phyloP scores from a whole-genome alignment of 176 grass and related monocot genomes.

The Paspalum vaginatum region DNA sequence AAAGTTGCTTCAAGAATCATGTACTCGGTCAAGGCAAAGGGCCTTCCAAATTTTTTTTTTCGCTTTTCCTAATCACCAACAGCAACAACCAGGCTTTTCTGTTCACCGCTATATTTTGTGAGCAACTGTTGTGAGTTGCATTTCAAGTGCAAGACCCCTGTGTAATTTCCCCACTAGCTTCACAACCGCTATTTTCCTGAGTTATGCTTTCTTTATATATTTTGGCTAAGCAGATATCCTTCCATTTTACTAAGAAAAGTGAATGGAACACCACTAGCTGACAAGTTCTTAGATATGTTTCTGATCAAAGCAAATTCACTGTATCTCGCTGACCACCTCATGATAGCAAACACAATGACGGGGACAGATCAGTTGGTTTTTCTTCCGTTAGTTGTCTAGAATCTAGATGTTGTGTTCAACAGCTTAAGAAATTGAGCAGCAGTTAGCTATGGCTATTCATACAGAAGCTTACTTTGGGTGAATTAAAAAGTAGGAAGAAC shows the following conservation, averaged over 20 bases:
- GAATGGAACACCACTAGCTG: neutral
- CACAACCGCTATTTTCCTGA: neutral
- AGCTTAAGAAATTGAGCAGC: neutral
- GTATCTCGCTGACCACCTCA: neutral
- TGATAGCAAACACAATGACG: neutral
- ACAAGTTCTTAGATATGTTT: neutral
- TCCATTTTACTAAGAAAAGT: neutral
- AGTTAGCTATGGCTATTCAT: neutral
- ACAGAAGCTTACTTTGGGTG: constrained; percentile 5
- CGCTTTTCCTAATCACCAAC: neutral
- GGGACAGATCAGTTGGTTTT: neutral
- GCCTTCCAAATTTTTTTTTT: neutral
- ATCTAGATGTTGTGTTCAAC: constrained; percentile 10
- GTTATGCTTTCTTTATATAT: neutral
- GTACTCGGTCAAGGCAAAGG: neutral
- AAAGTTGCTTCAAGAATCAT: neutral
- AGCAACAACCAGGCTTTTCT: neutral
- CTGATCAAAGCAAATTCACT: neutral
- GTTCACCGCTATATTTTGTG: neutral
- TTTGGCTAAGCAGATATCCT: neutral
- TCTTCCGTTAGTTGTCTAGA: neutral
- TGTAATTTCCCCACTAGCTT: neutral
- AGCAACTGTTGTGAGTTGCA: neutral
- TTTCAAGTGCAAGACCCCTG: neutral
- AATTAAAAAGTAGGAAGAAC: neutral